Evolutionary conservation across 2,329 filamentous ascomycete species (phyloP).

Genomic region (Fusarium piperis): DNA sequence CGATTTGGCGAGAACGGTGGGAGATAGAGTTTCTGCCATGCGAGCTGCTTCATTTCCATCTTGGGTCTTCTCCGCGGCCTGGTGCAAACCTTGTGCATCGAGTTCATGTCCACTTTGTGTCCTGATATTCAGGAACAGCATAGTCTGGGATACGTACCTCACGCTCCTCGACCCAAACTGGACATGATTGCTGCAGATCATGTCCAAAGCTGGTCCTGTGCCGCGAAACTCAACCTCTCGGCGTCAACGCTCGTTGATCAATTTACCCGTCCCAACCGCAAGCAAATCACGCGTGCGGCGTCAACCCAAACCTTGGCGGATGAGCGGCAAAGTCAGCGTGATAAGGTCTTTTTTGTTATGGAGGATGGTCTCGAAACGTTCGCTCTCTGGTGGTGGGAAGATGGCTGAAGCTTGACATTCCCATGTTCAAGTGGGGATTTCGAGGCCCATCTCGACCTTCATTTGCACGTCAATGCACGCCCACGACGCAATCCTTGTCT

Average conservation of each 20-base stretch:
- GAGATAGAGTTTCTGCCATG: neutral
- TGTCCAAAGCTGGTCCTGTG: slow-evolving; percentile 15
- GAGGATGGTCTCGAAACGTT: neutral
- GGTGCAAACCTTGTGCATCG: slow-evolving; percentile 11
- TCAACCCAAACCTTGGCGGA: neutral
- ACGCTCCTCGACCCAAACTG: slow-evolving; percentile 21
- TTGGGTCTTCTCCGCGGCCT: neutral
- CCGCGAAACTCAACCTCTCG: neutral
- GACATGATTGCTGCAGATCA: slow-evolving; percentile 28
- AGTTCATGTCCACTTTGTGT: slow-evolving; percentile 12
- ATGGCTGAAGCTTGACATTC: slow-evolving; percentile 1
- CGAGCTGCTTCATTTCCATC: neutral
- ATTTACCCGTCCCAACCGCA: slow-evolving; percentile 18
- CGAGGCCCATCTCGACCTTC: slow-evolving; percentile 12
- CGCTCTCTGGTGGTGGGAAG: neutral
- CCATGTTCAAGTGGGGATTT: slow-evolving; percentile 18
- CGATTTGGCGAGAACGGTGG: neutral
- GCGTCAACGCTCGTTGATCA: slow-evolving; percentile 17
- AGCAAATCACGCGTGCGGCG: neutral
- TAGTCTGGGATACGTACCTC: slow-evolving; percentile 11
- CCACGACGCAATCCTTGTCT: neutral
- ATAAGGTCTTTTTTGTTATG: neutral
- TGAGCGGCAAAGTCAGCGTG: neutral
- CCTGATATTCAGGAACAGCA: slow-evolving; percentile 34
- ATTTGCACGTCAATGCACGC: slow-evolving; percentile 36